These are phyloP conservation scores for Rubus parviflorus DNA, from an alignment of 306 rosid species.

Conservation along the genomic window DNA sequence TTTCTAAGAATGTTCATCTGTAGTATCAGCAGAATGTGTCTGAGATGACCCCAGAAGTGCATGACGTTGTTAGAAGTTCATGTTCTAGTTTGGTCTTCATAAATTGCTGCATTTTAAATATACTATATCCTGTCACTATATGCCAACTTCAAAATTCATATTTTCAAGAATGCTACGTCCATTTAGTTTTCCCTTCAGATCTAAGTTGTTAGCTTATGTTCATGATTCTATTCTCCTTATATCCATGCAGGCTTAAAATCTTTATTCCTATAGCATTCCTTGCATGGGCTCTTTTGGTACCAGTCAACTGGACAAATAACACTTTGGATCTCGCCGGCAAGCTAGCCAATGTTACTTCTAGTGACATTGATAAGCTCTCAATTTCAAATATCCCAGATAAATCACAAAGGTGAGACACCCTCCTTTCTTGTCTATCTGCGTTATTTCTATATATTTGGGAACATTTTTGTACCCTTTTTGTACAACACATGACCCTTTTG, in stretches of 20 bases:
- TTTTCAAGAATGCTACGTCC: neutral
- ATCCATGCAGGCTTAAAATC: conserved; percentile 78
- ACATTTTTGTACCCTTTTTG: no score
- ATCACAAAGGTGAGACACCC: conserved; percentile 60
- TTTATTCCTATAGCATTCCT: conserved; percentile 85
- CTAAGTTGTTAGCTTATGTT: neutral
- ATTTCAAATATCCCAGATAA: conserved; percentile 55
- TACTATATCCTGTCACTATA: neutral
- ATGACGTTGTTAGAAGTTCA: neutral
- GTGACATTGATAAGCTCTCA: conserved; percentile 83
- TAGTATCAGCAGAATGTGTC: neutral
- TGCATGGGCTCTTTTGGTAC: conserved; percentile 83
- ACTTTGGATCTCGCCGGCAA: conserved; percentile 22
- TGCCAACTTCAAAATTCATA: neutral
- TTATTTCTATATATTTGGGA: neutral
- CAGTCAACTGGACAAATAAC: conserved; percentile 67
- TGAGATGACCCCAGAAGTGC: neutral
- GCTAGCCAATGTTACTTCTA: conserved; percentile 60
- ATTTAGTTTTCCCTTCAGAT: neutral
- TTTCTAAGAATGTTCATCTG: neutral
- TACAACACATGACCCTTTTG: no score
- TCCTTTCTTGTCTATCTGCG: conserved; percentile 16
- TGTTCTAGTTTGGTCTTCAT: neutral
- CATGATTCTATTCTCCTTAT: neutral
- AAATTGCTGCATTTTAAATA: neutral